phyloP scores from a whole-genome alignment of 1,284 basidiomycete genomes.

The Ganoderma sinense region DNA sequence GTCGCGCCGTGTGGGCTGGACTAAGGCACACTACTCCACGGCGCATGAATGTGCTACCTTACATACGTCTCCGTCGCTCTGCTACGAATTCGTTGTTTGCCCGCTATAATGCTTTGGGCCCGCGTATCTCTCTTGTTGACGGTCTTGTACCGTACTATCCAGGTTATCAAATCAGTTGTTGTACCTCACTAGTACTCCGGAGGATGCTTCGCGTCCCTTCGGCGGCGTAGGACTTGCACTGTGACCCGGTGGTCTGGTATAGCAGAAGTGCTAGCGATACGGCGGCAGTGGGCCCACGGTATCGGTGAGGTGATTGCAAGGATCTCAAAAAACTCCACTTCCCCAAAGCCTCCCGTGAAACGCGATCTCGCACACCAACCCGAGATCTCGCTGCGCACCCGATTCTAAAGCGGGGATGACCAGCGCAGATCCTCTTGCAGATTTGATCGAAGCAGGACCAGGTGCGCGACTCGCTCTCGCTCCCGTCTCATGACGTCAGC shows the following conservation, averaged over 20 bases:
- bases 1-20: slow-evolving; percentile 6
- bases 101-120: not conserved
- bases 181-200: not conserved
- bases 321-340: not conserved
- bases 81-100: not conserved
- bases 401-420: too few species aligned
- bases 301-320: not conserved
- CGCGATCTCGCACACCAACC: not conserved
- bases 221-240: not conserved
- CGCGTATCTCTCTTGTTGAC: not conserved
- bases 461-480: not conserved
- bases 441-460: not conserved
- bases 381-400: slow-evolving; percentile 4
- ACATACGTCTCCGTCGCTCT: not conserved
- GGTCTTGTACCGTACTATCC: not conserved
- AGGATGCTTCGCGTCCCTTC: not conserved
- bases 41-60: not conserved
- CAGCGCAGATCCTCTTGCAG: slow-evolving; percentile 2
- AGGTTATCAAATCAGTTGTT: not conserved
- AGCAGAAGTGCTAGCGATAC: not conserved
- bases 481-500: slow-evolving; percentile 2
- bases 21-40: slow-evolving; percentile 6
- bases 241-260: not conserved
- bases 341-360: not conserved
- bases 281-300: not conserved